Evolutionary conservation across 208 protist genomes (phyloP), one percentile per base, ranked within the genome.

Genomic region (Blechomonas ayalai): DNA sequence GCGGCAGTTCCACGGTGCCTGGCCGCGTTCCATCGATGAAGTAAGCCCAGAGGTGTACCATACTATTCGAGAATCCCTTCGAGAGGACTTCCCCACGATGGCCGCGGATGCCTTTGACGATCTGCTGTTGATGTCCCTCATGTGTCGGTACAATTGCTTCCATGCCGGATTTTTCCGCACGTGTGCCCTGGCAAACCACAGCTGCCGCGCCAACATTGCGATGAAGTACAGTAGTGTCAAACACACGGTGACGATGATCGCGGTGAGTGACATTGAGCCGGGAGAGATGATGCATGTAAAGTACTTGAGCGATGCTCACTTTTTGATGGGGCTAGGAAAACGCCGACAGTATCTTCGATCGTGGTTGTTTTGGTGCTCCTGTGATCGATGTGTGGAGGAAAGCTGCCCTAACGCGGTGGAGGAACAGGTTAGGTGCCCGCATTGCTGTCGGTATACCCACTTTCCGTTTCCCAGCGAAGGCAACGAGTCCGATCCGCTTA

Each of bases 91-190:
- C 29, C 71, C 73, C 2, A 62, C 67, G 19, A 52, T 86, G 29
- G 9, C 38, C 18, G 55, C 72, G 23, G 40, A 44, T 0, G 53
- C 32, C 19, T 86, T 88, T 53, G 47, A 80, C 24, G 76, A 84
- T 36, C 54, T 92, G 10, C 67, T 88, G n/a, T 38, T 67, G 39
- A 47, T 71, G 9, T 41, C 80, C 19, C 60, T 89, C 13, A 86
- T 85, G 67, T 92, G 83, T 50, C 79, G 79, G 19, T 92, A 79
- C 57, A 92, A 92, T 64, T 87, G 83, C 51, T 92, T 92, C 41
- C 64, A 87, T 60, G 67, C 73, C 23, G 83, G 83, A 28, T 89
- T 92, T 64, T 92, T 92, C 46, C 75, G 83, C 43, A 66, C 72
- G 3, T 92, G 83, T 33, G 83, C 83, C 28, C 52, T 92, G 44